Base-by-base conservation (phyloP, 352 stramenopile genomes). In the Pythium utonaiense region DNA sequence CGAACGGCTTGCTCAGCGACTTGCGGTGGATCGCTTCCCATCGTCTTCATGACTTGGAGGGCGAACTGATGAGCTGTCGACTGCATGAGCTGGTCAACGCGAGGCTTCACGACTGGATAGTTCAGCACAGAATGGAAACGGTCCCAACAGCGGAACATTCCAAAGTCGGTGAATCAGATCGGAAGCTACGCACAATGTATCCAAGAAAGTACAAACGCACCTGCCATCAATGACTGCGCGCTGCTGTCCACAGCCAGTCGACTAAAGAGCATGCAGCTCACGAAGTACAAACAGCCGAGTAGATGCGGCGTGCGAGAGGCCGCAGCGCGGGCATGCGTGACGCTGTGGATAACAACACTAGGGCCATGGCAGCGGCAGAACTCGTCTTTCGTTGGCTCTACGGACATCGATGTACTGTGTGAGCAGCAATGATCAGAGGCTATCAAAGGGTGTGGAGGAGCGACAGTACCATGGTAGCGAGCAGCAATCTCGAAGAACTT, bases 191-290 rank as follows among this genome's bases (percentile, higher is more conserved):
- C 19, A 19, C n/a, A 47, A 27, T 7, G n/a, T 6, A 2, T 27
- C 40, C 16, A 19, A 47, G 40, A 47, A 47, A 25, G 40, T 47
- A 25, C 40, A 47, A n/a, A 40, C 33, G 40, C 17, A 47, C 40
- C 40, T 47, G 40, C 40, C 16, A 9, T 47, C 8, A 19, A 17
- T 9, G 34, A 38, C 22, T 55, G 22, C 21, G 70, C n/a, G n/a
- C n/a, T 36, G n/a, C 12, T 22, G 16, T 9, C 25, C n/a, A 50
- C 62, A 13, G 69, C 71, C 25, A 86, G 19, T n/a, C 70, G 67
- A 27, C 75, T 81, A 28, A 85, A 73, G 10, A 85, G 48, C 69
- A 87, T 75, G 45, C 75, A 87, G n/a, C 55, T 64, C 21, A 85
- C 65, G 44, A 77, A 84, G 31, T 73, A 68, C 19, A 87, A 59